Evolutionary conservation across 257 asterid genomes (phyloP), one percentile per base, ranked within the genome.

Genomic region (Capsicum rhomboideum): DNA sequence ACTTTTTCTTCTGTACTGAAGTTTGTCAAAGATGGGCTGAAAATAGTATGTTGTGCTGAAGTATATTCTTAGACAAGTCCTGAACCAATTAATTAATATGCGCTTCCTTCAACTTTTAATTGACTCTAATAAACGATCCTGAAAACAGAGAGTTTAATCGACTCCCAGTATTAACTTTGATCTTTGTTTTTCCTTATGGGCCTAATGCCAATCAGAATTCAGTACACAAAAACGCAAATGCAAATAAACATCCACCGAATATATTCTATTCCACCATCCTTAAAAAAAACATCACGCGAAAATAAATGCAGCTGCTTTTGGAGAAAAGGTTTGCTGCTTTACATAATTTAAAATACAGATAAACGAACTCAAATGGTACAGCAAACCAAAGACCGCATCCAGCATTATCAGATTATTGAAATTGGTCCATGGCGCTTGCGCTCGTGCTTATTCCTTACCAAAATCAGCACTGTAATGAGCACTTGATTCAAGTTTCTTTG

Each of bases 401-500:
- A 0, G 40, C 14, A 0, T 10, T 23, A 17, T 75, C 81, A 49
- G 14, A 40, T 6, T 20, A 71, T 71, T 42, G 31, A n/a, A 71
- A 42, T 50, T 14, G 64, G 82, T 77, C 64, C 82, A 29, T 26
- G 46, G 28, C 46, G 14, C 58, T 16, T 34, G n/a, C 26, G 4
- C 29, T 16, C 12, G 17, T 37, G 40, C 75, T 87, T 88, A 96
- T 17, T 94, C 98, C 89, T 93, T 96, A 58, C 98, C 98, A 58
- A 96, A 96, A 89, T 96, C 99, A 63, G 99, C 40, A 84, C 83
- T 96, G 61, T 96, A 96, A 84, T 94, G 99, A 1, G 98, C 92
- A 84, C 90, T 96, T 46, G 98, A 93, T 82, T 96, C 99, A 9
- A 96, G 99, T 88, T 94, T 96, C 96, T 95, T 95, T 12, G 98